Base-by-base conservation (phyloP, 164 flowering plant species). In the Aristolochia fimbriata region DNA sequence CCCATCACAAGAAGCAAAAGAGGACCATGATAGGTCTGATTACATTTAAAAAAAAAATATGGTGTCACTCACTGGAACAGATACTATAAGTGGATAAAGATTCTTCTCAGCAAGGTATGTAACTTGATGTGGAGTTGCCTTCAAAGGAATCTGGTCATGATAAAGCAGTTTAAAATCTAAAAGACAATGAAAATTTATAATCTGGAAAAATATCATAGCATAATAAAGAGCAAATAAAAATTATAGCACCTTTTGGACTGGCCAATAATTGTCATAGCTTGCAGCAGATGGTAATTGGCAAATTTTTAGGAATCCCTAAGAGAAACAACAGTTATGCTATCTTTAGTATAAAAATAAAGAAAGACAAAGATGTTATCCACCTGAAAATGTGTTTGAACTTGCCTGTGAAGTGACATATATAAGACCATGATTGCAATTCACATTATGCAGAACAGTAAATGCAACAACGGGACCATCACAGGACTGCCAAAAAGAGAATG, bases 331-430 rank as follows among this genome's bases (percentile, higher is more conserved):
- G 13, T 25, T 57, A 62, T 51, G 48, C 41, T 15, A 55, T 52
- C 15, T 52, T 54, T 24, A n/a, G 22, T 47, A 15, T 50, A 11
- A 23, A 2, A 1, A 13, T 31, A 50, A 30, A 30, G 19, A 19
- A n/a, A 48, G 16, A 16, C 4, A 24, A 23, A 20, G n/a, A 54
- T 17, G 19, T 43, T 15, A 60, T 17, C 20, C 4, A 1, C 19
- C 1, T 4, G 19, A 27, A 56, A 15, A 46, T 21, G 47, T 21
- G 15, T 12, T 27, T 19, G 1, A 51, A 30, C 47, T 68, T 33
- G 88, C 99, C 97, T 88, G 90, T 58, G 96, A 83, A 13, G 97
- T 94, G 33, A 91, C 95, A 73, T 91, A 91, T 64, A 94, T 94
- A 64, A 90, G 77, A 62, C 99, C 97, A 77, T 84, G 97, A 70